Percentiles rank a stretch among this genome's conserved stretches.
Conservation (phyloP, 257 asterid genomes). For the Echium plantagineum region DNA sequence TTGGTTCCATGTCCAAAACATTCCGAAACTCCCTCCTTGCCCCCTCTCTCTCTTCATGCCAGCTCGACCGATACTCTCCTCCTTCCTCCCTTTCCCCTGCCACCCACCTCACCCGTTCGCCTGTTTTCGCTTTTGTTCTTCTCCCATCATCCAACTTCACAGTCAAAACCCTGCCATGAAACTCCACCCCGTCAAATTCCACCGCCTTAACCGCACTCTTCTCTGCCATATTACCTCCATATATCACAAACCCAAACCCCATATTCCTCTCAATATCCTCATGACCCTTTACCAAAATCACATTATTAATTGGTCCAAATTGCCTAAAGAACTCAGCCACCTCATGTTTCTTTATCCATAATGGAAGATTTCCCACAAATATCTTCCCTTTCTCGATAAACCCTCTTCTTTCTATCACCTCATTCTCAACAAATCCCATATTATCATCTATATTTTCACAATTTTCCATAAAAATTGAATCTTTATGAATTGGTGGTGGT, state of each 20-base stretch:
- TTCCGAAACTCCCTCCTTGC: slow-evolving; percentile 50
- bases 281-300: slow-evolving; percentile 71
- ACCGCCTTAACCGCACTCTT: slow-evolving; percentile 90
- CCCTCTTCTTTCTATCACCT: slow-evolving; percentile 21
- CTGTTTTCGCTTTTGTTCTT: slow-evolving; percentile 31
- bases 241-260: slow-evolving; percentile 93
- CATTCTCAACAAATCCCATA: slow-evolving; percentile 19
- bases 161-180: slow-evolving; percentile 81
- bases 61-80: slow-evolving; percentile 45
- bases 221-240: slow-evolving; percentile 57
- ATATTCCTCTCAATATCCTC: slow-evolving; percentile 70
- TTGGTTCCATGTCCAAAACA: slow-evolving; percentile 76
- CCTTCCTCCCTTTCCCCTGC: slow-evolving; percentile 36
- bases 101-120: slow-evolving; percentile 22
- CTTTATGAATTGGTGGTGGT: slow-evolving; percentile 10
- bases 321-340: slow-evolving; percentile 84
- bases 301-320: slow-evolving; percentile 80
- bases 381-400: slow-evolving; percentile 76
- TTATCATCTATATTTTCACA: slow-evolving; percentile 4
- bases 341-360: slow-evolving; percentile 75
- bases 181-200: slow-evolving; percentile 94
- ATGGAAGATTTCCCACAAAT: slow-evolving; percentile 84
- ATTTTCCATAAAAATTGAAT: slow-evolving; percentile 14
- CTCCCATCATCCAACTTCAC: slow-evolving; percentile 89
- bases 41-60: slow-evolving; percentile 93